phyloP scores from a whole-genome alignment of 2,329 filamentous ascomycete genomes.

The Cryphonectria radicalis region DNA sequence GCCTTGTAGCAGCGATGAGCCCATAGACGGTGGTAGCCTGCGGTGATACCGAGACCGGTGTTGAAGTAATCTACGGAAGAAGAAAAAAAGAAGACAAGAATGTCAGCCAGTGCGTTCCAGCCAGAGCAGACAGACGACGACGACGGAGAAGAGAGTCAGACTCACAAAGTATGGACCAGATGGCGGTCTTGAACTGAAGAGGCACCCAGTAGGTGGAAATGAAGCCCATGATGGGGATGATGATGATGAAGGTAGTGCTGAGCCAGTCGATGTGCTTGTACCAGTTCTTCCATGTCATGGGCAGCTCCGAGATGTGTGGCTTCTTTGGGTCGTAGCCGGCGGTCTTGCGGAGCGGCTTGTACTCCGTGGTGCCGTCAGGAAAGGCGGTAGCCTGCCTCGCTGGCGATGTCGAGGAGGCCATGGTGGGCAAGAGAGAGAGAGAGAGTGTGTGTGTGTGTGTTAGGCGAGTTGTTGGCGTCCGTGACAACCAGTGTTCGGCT shows the following conservation, averaged over 20 bases:
- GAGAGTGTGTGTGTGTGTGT: not conserved
- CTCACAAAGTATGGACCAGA: constrained; percentile 68
- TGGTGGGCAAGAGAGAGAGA: constrained; percentile 30
- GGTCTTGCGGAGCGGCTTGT: constrained; percentile 53
- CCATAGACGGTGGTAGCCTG: constrained; percentile 84
- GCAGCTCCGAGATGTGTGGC: constrained; percentile 82
- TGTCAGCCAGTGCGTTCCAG: not conserved
- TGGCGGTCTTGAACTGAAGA: constrained; percentile 69
- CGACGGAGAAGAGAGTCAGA: not conserved
- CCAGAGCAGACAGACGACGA: not conserved
- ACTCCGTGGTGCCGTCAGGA: constrained; percentile 60
- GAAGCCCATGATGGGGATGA: constrained; percentile 74
- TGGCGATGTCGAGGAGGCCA: constrained; percentile 45
- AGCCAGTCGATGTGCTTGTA: constrained; percentile 94
- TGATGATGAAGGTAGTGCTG: constrained; percentile 79
- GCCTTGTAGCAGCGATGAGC: constrained; percentile 85
- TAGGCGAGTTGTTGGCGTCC: constrained; percentile 10
- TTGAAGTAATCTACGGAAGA: constrained; percentile 70
- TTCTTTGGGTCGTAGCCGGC: constrained; percentile 61
- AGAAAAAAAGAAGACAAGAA: not conserved
- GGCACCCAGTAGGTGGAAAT: constrained; percentile 80
- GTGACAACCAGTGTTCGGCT: constrained; percentile 9
- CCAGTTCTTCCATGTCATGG: constrained; percentile 83
- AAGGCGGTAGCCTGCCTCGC: constrained; percentile 45
- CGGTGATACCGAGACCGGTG: constrained; percentile 80